These are phyloP conservation scores for Oryza australiensis DNA, from an alignment of 176 grass and related monocot genomes.

Conservation along the genomic window DNA sequence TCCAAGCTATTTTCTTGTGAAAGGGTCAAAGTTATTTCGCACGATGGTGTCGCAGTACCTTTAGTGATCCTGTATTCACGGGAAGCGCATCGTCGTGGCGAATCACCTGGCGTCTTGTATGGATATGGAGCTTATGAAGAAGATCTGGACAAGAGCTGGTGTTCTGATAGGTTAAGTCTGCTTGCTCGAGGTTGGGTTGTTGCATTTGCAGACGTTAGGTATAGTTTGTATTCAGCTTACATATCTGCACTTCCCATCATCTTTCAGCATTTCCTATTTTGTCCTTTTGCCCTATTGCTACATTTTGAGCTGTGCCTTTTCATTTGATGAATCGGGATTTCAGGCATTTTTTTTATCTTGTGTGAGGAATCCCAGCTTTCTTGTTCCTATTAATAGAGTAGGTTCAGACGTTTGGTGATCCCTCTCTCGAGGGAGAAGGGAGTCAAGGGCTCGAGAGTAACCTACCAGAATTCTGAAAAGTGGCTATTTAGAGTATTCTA, in stretches of 20 bases:
- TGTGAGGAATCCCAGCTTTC: neutral
- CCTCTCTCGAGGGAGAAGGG: neutral
- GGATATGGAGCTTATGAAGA: conserved; percentile 95
- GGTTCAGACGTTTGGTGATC: neutral
- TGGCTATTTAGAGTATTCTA: neutral
- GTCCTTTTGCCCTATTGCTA: neutral
- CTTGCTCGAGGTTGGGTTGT: conserved; percentile 89
- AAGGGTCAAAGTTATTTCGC: conserved; percentile 66
- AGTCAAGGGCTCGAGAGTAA: neutral
- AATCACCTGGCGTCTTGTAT: conserved; percentile 75
- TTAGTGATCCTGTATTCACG: conserved; percentile 63
- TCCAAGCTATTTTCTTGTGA: conserved; percentile 68
- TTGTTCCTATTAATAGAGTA: conserved; percentile 18
- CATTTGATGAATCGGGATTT: conserved; percentile 6
- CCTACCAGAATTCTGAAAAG: neutral
- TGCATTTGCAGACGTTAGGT: conserved; percentile 98
- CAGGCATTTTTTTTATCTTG: neutral
- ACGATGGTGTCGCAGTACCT: conserved; percentile 71
- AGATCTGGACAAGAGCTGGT: conserved; percentile 96
- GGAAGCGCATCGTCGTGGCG: conserved; percentile 43
- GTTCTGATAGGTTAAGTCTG: conserved; percentile 79
- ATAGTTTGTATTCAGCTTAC: conserved; percentile 35
- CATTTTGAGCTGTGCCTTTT: conserved; percentile 5
- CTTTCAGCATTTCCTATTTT: conserved; percentile 32
- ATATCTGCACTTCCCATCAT: conserved; percentile 25